Conservation (phyloP, 208 protist species). For the Leptomonas seymouri region DNA sequence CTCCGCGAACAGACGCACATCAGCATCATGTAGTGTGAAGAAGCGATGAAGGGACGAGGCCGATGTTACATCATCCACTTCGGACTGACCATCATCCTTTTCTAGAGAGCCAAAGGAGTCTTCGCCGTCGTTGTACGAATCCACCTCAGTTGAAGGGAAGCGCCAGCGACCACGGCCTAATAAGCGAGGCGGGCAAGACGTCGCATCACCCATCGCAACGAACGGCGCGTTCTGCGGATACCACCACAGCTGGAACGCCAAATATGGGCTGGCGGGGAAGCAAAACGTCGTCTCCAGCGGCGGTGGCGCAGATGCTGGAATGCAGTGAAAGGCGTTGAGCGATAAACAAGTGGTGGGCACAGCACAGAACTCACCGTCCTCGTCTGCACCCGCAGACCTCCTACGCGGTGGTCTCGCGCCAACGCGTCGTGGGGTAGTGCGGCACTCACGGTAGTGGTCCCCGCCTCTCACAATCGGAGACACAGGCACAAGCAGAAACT, state of each 20-base stretch:
- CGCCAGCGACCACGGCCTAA: conserved; percentile 22
- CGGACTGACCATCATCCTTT: background rate
- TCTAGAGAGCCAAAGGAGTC: too few species aligned
- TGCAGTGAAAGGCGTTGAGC: background rate
- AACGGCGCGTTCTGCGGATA: conserved; percentile 9
- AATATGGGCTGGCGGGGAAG: conserved; percentile 17
- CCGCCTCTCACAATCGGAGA: background rate
- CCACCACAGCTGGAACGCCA: conserved; percentile 32
- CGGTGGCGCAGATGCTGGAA: background rate
- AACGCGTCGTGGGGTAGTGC: background rate
- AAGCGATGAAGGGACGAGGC: conserved; percentile 12
- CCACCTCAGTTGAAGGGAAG: conserved; percentile 9
- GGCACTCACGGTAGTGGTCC: background rate
- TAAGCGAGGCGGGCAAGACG: conserved; percentile 8
- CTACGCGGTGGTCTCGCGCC: background rate
- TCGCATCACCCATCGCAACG: background rate
- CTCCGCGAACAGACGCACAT: conserved; percentile 12
- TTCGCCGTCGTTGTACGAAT: background rate
- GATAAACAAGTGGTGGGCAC: conserved; percentile 8
- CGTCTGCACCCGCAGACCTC: background rate
- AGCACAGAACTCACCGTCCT: background rate
- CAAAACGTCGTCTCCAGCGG: conserved; percentile 20
- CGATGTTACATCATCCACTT: background rate
- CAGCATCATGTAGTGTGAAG: conserved; percentile 23
- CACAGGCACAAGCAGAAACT: conserved; percentile 26